These are phyloP conservation scores for Ustilago hordei DNA, from an alignment of 1,284 basidiomycete genomes.

Conservation along the genomic window DNA sequence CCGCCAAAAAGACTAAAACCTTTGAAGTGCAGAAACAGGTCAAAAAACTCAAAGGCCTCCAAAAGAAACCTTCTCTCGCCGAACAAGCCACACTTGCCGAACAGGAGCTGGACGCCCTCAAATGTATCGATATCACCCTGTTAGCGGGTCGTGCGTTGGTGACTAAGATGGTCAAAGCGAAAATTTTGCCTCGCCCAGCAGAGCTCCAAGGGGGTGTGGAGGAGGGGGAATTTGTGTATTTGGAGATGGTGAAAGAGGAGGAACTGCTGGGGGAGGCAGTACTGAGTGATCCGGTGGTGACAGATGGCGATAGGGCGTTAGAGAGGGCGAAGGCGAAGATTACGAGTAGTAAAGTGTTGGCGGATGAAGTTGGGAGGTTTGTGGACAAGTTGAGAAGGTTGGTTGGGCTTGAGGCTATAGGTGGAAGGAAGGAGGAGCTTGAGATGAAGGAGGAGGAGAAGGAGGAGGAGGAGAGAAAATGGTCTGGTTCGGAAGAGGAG, in stretches of 20 bases:
- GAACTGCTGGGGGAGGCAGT: conserved; percentile 59
- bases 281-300: conserved; percentile 21
- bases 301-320: conserved; percentile 65
- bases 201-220: conserved; percentile 3
- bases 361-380: conserved; percentile 75
- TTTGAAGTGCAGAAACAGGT: conserved; percentile 86
- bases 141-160: conserved; percentile 51
- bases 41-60: conserved; percentile 81
- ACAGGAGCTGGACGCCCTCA: conserved; percentile 77
- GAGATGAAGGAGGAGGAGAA: conserved; percentile 51
- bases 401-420: conserved; percentile 24
- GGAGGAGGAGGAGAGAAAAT: conserved; percentile 26
- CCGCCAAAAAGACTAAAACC: conserved; percentile 82
- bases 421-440: conserved; percentile 2
- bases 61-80: conserved; percentile 69
- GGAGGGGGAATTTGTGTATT: conserved; percentile 13
- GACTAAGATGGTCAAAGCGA: conserved; percentile 60
- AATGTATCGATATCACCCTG: conserved; percentile 72
- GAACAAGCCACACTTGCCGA: conserved; percentile 70
- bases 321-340: conserved; percentile 80
- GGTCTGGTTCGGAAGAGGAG: conserved; percentile 55
- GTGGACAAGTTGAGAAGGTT: conserved; percentile 71
- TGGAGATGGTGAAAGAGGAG: conserved; percentile 47
- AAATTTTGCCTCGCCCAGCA: conserved; percentile 39
- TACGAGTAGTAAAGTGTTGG: conserved; percentile 80